A percentile compares a stretch with the other conserved stretches of the same genome.
Conservation (phyloP, 2,329 filamentous ascomycete genomes). For the Aspergillus pseudotamarii region DNA sequence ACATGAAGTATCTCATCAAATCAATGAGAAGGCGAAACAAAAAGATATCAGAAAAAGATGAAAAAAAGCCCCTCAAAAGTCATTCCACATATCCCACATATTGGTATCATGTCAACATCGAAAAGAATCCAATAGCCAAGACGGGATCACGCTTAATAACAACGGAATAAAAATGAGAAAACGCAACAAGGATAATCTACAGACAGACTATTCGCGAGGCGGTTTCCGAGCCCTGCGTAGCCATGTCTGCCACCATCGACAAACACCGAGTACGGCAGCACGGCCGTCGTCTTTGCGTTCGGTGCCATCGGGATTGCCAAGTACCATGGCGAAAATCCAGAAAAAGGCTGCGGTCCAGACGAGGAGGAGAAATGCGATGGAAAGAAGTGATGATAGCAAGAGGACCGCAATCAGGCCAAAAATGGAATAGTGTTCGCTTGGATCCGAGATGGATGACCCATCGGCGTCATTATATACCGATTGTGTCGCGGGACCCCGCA, state of each 20-base stretch:
- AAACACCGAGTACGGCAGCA: slow-evolving; percentile 60
- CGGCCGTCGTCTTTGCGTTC: slow-evolving; percentile 64
- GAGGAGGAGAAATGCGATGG: slow-evolving; percentile 58
- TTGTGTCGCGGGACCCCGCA: slow-evolving; percentile 31
- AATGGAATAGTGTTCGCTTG: slow-evolving; percentile 39
- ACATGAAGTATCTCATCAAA: slow-evolving; percentile 8
- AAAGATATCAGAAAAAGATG: slow-evolving; percentile 10
- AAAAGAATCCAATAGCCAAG: slow-evolving; percentile 14
- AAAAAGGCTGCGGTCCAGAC: slow-evolving; percentile 64
- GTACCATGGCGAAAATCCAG: slow-evolving; percentile 63
- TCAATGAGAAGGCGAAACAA: background rate
- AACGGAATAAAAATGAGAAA: slow-evolving; percentile 3
- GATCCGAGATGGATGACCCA: slow-evolving; percentile 29
- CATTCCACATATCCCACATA: slow-evolving; percentile 29
- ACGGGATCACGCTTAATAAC: slow-evolving; percentile 14
- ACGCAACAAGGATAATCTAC: background rate
- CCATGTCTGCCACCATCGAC: slow-evolving; percentile 64
- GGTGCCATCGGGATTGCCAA: slow-evolving; percentile 64
- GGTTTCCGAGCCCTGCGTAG: slow-evolving; percentile 41
- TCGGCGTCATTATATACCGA: slow-evolving; percentile 47
- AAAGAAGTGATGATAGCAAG: slow-evolving; percentile 59
- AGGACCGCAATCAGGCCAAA: slow-evolving; percentile 54
- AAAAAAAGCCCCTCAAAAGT: slow-evolving; percentile 15
- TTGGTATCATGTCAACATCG: slow-evolving; percentile 31
- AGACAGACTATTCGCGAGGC: slow-evolving; percentile 13